Evolutionary conservation across 495 filamentous ascomycete genomes (phyloP).

Genomic region (Aspergillus affinis): DNA sequence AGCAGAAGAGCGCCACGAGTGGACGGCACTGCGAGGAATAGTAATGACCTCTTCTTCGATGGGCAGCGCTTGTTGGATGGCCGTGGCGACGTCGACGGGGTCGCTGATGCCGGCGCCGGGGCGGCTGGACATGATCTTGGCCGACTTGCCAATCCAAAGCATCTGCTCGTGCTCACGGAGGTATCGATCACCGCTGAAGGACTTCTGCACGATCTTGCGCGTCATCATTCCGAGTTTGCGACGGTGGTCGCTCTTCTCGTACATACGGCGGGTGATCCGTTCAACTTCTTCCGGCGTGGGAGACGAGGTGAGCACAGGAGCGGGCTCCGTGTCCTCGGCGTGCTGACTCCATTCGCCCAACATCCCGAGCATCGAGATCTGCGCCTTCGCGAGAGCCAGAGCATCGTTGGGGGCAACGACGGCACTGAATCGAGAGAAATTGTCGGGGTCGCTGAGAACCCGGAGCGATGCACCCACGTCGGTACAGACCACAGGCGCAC

Average conservation of each 20-base stretch:
- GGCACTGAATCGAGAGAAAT: constrained; percentile 57
- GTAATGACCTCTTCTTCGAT: constrained; percentile 45
- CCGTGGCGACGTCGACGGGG: constrained; percentile 27
- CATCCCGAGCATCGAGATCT: constrained; percentile 61
- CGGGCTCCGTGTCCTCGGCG: constrained; percentile 44
- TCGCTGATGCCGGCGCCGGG: constrained; percentile 28
- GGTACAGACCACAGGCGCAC: constrained; percentile 63
- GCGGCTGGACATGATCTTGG: constrained; percentile 39
- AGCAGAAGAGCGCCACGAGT: constrained; percentile 43
- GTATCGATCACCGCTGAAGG: constrained; percentile 61
- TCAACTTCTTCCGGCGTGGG: constrained; percentile 54
- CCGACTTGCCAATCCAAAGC: constrained; percentile 61
- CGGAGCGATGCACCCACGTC: constrained; percentile 64
- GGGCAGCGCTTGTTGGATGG: constrained; percentile 28
- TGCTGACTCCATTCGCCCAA: constrained; percentile 59
- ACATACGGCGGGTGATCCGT: constrained; percentile 58
- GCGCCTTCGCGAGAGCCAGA: constrained; percentile 56
- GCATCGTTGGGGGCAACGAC: constrained; percentile 66
- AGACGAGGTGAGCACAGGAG: constrained; percentile 48
- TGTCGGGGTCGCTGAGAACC: constrained; percentile 61
- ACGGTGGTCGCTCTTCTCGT: constrained; percentile 58
- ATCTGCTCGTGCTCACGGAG: constrained; percentile 69
- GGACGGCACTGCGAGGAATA: constrained; percentile 36
- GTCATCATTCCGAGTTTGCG: constrained; percentile 61
- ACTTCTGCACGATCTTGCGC: constrained; percentile 58